A percentile compares a stretch with the other conserved stretches of the same genome.
These are phyloP conservation scores for Gillenia trifoliata DNA, from an alignment of 306 rosid species.

Conservation along the genomic window DNA sequence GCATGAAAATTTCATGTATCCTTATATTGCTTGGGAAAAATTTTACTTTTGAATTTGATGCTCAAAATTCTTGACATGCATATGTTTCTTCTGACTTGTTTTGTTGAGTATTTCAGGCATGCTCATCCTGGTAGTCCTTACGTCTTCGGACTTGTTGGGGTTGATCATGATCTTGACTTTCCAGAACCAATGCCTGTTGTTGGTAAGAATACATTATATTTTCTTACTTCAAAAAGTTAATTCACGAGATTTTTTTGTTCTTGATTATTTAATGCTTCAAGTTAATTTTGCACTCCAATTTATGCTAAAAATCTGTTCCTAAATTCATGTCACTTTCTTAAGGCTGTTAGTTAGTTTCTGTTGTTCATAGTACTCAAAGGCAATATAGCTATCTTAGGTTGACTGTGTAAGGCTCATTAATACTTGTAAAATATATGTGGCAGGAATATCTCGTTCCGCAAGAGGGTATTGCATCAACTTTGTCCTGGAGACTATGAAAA, in stretches of 20 bases:
- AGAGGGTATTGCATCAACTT: conserved; percentile 84
- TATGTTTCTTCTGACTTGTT: conserved; percentile 10
- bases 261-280: not conserved
- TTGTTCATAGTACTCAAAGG: not conserved
- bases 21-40: not conserved
- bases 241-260: not conserved
- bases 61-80: conserved; percentile 9
- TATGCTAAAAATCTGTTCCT: not conserved
- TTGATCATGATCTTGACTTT: conserved; percentile 87
- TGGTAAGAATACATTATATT: conserved; percentile 46
- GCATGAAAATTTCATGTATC: not conserved
- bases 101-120: conserved; percentile 55
- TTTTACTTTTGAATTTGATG: not conserved
- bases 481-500: conserved; percentile 90
- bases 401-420: not conserved
- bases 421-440: conserved; percentile 12
- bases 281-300: not conserved
- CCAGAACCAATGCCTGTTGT: conserved; percentile 98
- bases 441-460: conserved; percentile 89
- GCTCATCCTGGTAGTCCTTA: conserved; percentile 99
- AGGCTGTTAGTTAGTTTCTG: not conserved
- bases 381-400: not conserved
- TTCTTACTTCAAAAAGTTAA: not conserved
- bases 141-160: conserved; percentile 90
- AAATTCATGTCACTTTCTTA: not conserved